Evolutionary conservation across 148 eudicot species (phyloP).

Genomic region (Chenopodium berlandieri): DNA sequence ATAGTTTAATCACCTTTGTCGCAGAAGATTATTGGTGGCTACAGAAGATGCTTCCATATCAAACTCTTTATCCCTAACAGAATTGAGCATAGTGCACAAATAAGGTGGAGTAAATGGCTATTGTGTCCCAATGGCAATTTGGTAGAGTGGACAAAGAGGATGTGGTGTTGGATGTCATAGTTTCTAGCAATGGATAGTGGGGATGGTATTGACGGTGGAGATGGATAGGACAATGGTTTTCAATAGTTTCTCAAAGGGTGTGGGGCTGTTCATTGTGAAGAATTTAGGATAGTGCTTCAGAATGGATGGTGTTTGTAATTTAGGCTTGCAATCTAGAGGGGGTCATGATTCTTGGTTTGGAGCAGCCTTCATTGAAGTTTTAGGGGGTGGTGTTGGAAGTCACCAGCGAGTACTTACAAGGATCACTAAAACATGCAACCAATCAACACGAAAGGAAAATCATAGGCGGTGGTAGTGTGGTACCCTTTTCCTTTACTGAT

Average conservation of each 20-base stretch:
- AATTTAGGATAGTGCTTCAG: background rate
- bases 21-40: background rate
- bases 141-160: background rate
- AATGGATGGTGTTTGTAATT: background rate
- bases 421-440: background rate
- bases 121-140: background rate
- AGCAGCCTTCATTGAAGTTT: background rate
- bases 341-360: background rate
- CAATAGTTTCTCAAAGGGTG: background rate
- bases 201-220: background rate
- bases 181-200: background rate
- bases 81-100: background rate
- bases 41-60: background rate
- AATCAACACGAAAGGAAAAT: background rate
- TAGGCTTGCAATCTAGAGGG: background rate
- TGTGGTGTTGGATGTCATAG: background rate
- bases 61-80: background rate
- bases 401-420: background rate
- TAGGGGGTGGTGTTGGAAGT: background rate
- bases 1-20: background rate
- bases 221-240: background rate
- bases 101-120: background rate
- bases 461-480: background rate
- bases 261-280: background rate
- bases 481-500: background rate